Percentiles rank a stretch among this genome's conserved stretches.
Conservation (phyloP, 768 basidiomycete genomes). For the Tulasnella sp. region DNA sequence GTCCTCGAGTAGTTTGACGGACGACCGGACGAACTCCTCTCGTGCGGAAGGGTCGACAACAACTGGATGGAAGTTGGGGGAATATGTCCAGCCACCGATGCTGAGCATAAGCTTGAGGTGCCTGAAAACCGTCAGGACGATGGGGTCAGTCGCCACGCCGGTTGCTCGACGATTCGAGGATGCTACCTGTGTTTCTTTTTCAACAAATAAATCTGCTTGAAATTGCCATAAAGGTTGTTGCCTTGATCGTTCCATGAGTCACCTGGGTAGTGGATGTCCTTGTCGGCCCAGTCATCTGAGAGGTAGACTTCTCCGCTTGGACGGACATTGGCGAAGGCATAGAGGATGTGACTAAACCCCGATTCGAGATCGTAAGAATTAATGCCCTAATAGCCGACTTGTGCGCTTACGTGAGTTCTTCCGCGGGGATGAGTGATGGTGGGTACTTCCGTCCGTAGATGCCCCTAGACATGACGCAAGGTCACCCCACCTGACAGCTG, state of each 20-base stretch:
- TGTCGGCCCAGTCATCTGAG: conserved; percentile 91
- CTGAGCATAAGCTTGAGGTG: conserved; percentile 54
- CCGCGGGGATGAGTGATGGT: conserved; percentile 73
- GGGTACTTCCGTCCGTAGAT: conserved; percentile 93
- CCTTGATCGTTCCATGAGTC: conserved; percentile 94
- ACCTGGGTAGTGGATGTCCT: conserved; percentile 92
- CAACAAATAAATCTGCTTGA: conserved; percentile 87
- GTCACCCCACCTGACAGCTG: background rate
- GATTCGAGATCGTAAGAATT: background rate
- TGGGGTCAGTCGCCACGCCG: background rate
- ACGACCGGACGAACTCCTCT: conserved; percentile 71
- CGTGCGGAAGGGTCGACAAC: conserved; percentile 62
- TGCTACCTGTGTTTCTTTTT: conserved; percentile 76
- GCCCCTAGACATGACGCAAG: conserved; percentile 48
- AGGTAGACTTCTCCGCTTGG: conserved; percentile 78
- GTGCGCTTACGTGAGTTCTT: conserved; percentile 70
- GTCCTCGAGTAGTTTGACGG: conserved; percentile 77
- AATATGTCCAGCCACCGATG: conserved; percentile 96
- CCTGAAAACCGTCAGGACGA: conserved; percentile 26
- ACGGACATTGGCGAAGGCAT: conserved; percentile 88
- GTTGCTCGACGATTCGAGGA: background rate
- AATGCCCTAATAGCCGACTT: background rate
- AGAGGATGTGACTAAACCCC: conserved; percentile 68
- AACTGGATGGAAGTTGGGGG: conserved; percentile 77
- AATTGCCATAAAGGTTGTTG: conserved; percentile 89